Conservation (phyloP, 2,329 filamentous ascomycete genomes). For the Ciborinia camelliae region DNA sequence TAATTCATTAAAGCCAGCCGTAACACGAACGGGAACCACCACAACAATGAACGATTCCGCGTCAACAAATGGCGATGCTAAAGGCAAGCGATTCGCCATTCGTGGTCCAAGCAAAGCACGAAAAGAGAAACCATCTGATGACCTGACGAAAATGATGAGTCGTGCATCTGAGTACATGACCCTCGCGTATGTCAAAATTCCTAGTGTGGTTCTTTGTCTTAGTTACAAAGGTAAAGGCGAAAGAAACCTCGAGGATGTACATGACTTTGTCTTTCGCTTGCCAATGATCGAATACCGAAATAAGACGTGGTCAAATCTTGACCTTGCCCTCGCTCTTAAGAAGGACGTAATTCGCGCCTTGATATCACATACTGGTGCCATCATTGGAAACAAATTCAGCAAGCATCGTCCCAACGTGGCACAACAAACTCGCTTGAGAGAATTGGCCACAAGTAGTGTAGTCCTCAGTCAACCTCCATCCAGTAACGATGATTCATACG, state of each 20-base stretch:
- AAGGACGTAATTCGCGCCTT: constrained; percentile 91
- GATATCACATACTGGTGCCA: constrained; percentile 91
- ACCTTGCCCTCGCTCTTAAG: constrained; percentile 87
- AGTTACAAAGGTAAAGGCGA: constrained; percentile 96
- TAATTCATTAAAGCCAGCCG: constrained; percentile 28
- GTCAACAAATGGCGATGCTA: constrained; percentile 35
- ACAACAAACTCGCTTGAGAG: constrained; percentile 74
- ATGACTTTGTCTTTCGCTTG: constrained; percentile 95
- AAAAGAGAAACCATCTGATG: constrained; percentile 70
- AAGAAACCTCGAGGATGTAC: constrained; percentile 93
- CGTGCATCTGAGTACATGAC: constrained; percentile 98
- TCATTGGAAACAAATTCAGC: constrained; percentile 95
- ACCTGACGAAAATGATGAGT: constrained; percentile 93
- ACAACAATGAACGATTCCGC: constrained; percentile 27
- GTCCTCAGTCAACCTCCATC: constrained; percentile 33
- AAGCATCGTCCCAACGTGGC: constrained; percentile 79
- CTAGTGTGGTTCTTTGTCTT: constrained; percentile 89
- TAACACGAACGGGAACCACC: constrained; percentile 31
- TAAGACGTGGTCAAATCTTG: constrained; percentile 98
- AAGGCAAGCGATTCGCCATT: constrained; percentile 53
- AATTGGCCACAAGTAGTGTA: constrained; percentile 67
- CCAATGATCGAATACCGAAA: constrained; percentile 94
- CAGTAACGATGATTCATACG: constrained; percentile 33
- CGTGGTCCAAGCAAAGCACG: constrained; percentile 47
- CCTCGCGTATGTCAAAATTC: constrained; percentile 89